Evolutionary conservation across 768 basidiomycete species (phyloP).

Genomic region (Termitomyces sp.): DNA sequence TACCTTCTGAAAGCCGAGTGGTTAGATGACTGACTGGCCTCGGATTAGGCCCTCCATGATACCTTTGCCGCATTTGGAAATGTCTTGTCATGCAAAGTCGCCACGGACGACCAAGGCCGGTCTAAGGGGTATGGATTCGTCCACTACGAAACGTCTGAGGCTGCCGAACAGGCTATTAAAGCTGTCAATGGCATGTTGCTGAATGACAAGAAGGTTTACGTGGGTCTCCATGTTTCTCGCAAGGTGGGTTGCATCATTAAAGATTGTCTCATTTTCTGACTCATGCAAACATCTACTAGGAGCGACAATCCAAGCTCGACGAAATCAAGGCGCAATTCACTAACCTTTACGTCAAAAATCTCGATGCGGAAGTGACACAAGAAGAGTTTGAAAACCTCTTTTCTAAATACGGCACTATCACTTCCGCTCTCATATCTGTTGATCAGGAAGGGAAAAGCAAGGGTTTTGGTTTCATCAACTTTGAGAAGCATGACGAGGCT

Average conservation of each 20-base stretch:
- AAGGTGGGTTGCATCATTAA: slow-evolving; percentile 50
- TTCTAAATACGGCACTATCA: slow-evolving; percentile 69
- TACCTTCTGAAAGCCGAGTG: background rate
- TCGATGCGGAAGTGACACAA: slow-evolving; percentile 77
- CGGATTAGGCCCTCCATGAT: slow-evolving; percentile 86
- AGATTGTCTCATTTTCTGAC: background rate
- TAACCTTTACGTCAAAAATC: slow-evolving; percentile 97
- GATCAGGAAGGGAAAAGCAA: slow-evolving; percentile 92
- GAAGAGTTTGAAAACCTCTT: slow-evolving; percentile 87
- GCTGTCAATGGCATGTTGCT: slow-evolving; percentile 98
- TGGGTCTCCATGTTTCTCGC: slow-evolving; percentile 95
- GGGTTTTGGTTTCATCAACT: slow-evolving; percentile 99
- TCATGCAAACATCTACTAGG: slow-evolving; percentile 34
- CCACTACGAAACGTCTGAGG: slow-evolving; percentile 97
- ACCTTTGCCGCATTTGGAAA: slow-evolving; percentile 99
- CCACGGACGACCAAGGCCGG: slow-evolving; percentile 90
- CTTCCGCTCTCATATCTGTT: slow-evolving; percentile 78
- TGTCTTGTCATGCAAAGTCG: slow-evolving; percentile 98
- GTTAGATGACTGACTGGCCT: background rate
- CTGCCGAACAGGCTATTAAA: slow-evolving; percentile 94
- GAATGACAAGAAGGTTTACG: slow-evolving; percentile 99
- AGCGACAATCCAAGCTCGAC: slow-evolving; percentile 97
- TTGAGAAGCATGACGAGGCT: slow-evolving; percentile 87
- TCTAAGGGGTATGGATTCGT: slow-evolving; percentile 99
- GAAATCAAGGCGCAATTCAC: slow-evolving; percentile 98